Evolutionary conservation across 371 early-diverging fungal genomes (phyloP).

Genomic region (Rhizopus stolonifer): DNA sequence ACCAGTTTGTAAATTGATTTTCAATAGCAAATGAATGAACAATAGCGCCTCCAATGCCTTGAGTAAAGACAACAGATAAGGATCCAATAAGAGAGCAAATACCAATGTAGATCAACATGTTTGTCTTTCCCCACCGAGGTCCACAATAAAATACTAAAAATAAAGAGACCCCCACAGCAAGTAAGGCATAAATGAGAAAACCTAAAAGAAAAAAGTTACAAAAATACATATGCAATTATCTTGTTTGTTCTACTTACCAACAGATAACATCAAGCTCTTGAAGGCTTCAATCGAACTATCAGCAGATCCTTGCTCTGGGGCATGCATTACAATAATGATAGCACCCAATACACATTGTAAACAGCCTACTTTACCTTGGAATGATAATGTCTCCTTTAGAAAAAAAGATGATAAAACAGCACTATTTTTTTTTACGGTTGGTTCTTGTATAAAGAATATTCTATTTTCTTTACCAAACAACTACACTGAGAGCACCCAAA

Average conservation of each 20-base stretch:
- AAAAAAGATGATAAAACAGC: constrained; percentile 89
- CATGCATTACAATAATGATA: constrained; percentile 86
- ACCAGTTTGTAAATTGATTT: constrained; percentile 87
- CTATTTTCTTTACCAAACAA: constrained; percentile 12
- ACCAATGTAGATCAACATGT: constrained; percentile 84
- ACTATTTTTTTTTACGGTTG: constrained; percentile 32
- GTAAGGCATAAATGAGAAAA: constrained; percentile 76
- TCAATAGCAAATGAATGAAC: constrained; percentile 80
- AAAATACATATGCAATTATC: no score
- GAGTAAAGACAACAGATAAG: constrained; percentile 89
- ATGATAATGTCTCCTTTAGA: constrained; percentile 79
- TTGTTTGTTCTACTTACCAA: constrained; percentile 48
- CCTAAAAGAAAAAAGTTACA: no score
- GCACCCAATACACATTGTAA: constrained; percentile 90
- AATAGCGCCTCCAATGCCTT: constrained; percentile 89
- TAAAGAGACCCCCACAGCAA: constrained; percentile 60
- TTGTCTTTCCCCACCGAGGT: constrained; percentile 81
- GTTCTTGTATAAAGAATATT: not conserved
- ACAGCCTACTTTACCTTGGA: constrained; percentile 89
- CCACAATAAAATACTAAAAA: constrained; percentile 77
- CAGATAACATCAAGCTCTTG: constrained; percentile 69
- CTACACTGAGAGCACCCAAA: constrained; percentile 88
- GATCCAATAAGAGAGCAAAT: constrained; percentile 89
- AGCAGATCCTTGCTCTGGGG: constrained; percentile 80
- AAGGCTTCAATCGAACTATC: constrained; percentile 84